Evolutionary conservation across 2,329 filamentous ascomycete species (phyloP).

Genomic region (Colletotrichum melonis): DNA sequence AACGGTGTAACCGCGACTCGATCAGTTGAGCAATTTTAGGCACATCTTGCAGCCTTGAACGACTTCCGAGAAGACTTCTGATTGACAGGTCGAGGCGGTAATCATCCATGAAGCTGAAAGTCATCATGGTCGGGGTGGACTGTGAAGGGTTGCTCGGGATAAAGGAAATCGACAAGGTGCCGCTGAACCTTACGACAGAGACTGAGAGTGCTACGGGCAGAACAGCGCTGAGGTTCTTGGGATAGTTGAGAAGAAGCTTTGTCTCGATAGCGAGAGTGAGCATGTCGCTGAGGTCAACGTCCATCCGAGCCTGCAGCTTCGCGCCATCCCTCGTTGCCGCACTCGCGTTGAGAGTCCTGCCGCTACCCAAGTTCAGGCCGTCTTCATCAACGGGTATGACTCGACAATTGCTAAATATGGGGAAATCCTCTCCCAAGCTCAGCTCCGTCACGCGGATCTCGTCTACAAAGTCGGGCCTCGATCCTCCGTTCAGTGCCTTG

Average conservation of each 20-base stretch:
- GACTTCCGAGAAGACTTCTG: conserved; percentile 80
- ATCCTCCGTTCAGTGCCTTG: conserved; percentile 86
- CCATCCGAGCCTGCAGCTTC: conserved; percentile 92
- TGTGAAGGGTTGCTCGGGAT: conserved; percentile 79
- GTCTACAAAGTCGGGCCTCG: conserved; percentile 90
- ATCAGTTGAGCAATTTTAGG: conserved; percentile 90
- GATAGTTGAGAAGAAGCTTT: conserved; percentile 93
- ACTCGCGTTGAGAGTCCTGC: conserved; percentile 63
- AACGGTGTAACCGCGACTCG: conserved; percentile 82
- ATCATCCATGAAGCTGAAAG: conserved; percentile 93
- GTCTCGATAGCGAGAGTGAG: conserved; percentile 96
- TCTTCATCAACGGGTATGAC: conserved; percentile 92
- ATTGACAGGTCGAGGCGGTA: conserved; percentile 88
- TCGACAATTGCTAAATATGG: conserved; percentile 97
- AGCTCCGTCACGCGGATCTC: conserved; percentile 95
- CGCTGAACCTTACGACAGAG: conserved; percentile 92
- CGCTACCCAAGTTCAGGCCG: conserved; percentile 67
- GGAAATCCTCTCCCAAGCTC: conserved; percentile 94
- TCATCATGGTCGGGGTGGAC: conserved; percentile 85
- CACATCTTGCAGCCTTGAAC: conserved; percentile 85
- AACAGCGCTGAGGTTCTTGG: conserved; percentile 87
- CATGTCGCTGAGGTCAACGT: conserved; percentile 95
- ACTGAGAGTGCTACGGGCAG: conserved; percentile 93
- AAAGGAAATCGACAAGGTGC: conserved; percentile 92
- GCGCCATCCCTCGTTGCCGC: conserved; percentile 72